These are phyloP conservation scores for Desmodesmus armatus DNA, from an alignment of 139 green algal species.

Conservation along the genomic window DNA sequence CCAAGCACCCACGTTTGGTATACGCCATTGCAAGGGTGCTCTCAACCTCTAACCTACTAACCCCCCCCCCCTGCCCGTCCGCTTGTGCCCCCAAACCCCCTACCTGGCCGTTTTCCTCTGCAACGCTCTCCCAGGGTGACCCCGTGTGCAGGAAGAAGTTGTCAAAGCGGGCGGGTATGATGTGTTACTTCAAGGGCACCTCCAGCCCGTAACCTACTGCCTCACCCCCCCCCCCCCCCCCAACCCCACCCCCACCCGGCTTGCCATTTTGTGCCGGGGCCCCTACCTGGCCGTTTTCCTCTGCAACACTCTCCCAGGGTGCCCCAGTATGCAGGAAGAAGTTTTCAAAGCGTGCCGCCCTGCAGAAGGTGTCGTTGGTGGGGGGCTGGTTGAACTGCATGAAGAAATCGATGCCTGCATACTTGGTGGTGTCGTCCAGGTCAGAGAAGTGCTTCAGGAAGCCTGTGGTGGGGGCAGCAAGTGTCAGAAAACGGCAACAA, in stretches of 20 bases:
- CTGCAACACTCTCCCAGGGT: slow-evolving; percentile 45
- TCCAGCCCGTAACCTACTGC: no score
- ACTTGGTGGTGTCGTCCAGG: slow-evolving; percentile 62
- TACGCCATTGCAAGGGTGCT: no score
- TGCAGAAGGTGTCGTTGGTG: slow-evolving; percentile 60
- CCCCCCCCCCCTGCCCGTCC: no score
- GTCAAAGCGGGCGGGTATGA: slow-evolving; percentile 44
- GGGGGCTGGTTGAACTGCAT: slow-evolving; percentile 59
- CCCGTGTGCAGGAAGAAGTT: slow-evolving; percentile 58
- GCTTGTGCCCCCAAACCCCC: no score
- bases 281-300: slow-evolving; percentile 41
- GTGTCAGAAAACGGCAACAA: not conserved
- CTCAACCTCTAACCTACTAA: no score
- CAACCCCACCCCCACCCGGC: not conserved
- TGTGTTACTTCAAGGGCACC: no score
- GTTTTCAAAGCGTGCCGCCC: slow-evolving; percentile 47
- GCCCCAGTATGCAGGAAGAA: slow-evolving; percentile 58
- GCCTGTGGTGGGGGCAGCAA: slow-evolving; percentile 3
- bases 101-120: slow-evolving; percentile 44
- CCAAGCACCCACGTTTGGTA: no score
- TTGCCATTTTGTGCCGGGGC: not conserved
- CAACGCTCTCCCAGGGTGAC: slow-evolving; percentile 46
- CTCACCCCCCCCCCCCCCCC: no score
- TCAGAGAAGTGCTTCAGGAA: slow-evolving; percentile 60
- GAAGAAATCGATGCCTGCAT: slow-evolving; percentile 58